A percentile compares a stretch with the other conserved stretches of the same genome.
These are phyloP conservation scores for Kwoniella botswanensis DNA, from an alignment of 768 basidiomycete genomes.

Conservation along the genomic window DNA sequence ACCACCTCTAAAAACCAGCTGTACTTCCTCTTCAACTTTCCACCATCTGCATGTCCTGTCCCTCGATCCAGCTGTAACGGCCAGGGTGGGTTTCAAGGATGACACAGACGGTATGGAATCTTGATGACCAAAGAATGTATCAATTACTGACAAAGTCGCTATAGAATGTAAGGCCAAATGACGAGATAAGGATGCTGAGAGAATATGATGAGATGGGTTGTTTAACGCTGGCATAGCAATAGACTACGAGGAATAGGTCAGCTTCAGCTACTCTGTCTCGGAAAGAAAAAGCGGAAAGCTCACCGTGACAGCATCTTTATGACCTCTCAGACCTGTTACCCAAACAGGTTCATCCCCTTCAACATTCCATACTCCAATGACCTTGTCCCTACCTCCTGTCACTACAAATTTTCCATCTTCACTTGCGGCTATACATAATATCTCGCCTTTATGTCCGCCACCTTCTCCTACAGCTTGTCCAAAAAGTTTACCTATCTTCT, in stretches of 20 bases:
- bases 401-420: slow-evolving; percentile 82
- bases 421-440: slow-evolving; percentile 81
- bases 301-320: slow-evolving; percentile 72
- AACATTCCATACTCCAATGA: slow-evolving; percentile 83
- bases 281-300: slow-evolving; percentile 57
- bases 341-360: slow-evolving; percentile 65
- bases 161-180: slow-evolving; percentile 62
- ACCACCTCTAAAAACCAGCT: slow-evolving; percentile 96
- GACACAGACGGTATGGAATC: slow-evolving; percentile 80
- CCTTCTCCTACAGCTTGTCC: slow-evolving; percentile 63
- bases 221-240: slow-evolving; percentile 76
- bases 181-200: slow-evolving; percentile 87
- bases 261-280: slow-evolving; percentile 3
- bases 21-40: slow-evolving; percentile 94
- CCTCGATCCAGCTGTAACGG: slow-evolving; percentile 83
- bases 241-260: slow-evolving; percentile 61
- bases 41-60: slow-evolving; percentile 93
- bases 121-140: slow-evolving; percentile 97
- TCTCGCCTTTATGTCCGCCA: slow-evolving; percentile 83
- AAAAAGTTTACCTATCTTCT: slow-evolving; percentile 47
- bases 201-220: slow-evolving; percentile 64
- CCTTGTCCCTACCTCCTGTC: slow-evolving; percentile 82
- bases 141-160: slow-evolving; percentile 85
- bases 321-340: slow-evolving; percentile 80
- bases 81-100: slow-evolving; percentile 79